Evolutionary conservation across 257 asterid genomes (phyloP).

Genomic region (Petunia axillaris): DNA sequence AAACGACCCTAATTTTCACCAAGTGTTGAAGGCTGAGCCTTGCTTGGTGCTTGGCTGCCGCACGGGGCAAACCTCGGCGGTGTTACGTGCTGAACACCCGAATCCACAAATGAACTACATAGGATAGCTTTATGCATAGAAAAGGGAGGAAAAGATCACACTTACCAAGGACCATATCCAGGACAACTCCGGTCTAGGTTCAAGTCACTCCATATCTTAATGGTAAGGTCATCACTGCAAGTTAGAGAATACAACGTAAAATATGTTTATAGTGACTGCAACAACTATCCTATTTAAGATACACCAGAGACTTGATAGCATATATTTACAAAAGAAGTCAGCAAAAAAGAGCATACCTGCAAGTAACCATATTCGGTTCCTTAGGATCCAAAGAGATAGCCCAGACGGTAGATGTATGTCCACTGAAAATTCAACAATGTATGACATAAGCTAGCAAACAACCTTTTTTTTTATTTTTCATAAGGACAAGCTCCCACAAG

Average conservation of each 20-base stretch:
- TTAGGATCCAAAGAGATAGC: constrained; percentile 67
- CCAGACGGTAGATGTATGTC: constrained; percentile 93
- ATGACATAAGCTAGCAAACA: constrained; percentile 23
- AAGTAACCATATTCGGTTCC: constrained; percentile 91
- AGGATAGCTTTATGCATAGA: constrained; percentile 11
- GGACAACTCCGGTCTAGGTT: too few species aligned
- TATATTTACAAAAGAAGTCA: neutral
- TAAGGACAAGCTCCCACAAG: too few species aligned
- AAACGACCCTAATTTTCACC: too few species aligned
- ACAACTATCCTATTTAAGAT: neutral
- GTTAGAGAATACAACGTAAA: neutral
- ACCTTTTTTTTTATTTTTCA: neutral
- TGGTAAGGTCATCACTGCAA: constrained; percentile 88
- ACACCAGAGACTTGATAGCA: neutral
- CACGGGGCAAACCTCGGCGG: too few species aligned
- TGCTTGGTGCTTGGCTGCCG: too few species aligned
- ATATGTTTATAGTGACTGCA: neutral
- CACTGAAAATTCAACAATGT: constrained; percentile 48
- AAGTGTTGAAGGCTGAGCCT: too few species aligned
- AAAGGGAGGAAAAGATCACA: constrained; percentile 20
- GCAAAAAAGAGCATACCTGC: constrained; percentile 62
- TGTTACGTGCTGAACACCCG: too few species aligned
- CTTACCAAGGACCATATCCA: constrained; percentile 75
- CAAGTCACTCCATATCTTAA: constrained; percentile 70
- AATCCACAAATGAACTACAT: neutral